These are phyloP conservation scores for Mycena amicta DNA, from an alignment of 768 basidiomycete species.

Conservation along the genomic window DNA sequence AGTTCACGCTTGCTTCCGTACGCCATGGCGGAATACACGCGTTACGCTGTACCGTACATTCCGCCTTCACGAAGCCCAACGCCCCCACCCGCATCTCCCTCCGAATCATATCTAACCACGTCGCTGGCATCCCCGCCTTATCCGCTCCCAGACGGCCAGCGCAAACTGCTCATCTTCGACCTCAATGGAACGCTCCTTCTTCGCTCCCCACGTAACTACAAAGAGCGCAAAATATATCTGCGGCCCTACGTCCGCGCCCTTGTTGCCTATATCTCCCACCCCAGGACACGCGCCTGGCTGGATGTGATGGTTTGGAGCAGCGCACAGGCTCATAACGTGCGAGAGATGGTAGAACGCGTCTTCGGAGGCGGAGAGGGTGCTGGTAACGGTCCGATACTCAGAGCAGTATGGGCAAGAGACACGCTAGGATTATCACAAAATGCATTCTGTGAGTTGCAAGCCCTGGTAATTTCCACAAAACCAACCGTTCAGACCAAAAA, in stretches of 20 bases:
- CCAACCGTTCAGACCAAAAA: constrained; percentile 39
- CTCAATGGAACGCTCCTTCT: constrained; percentile 55
- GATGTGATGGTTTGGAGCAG: constrained; percentile 70
- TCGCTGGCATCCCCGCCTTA: background rate
- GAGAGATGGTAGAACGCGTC: constrained; percentile 51
- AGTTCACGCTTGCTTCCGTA: background rate
- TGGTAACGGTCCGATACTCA: constrained; percentile 33
- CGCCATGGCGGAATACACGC: background rate
- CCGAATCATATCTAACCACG: background rate
- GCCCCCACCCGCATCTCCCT: background rate
- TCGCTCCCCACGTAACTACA: constrained; percentile 42
- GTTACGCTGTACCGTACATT: background rate
- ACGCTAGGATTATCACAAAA: constrained; percentile 62
- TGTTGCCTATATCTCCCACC: constrained; percentile 48
- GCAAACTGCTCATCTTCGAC: constrained; percentile 58
- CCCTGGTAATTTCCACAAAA: background rate
- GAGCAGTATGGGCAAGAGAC: constrained; percentile 80
- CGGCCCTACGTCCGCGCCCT: constrained; percentile 53
- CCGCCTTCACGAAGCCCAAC: background rate
- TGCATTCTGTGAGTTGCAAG: constrained; percentile 64
- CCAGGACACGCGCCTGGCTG: constrained; percentile 47
- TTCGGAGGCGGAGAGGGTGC: constrained; percentile 37
- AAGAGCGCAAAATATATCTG: constrained; percentile 17
- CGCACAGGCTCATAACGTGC: constrained; percentile 60
- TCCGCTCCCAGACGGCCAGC: constrained; percentile 24